These are phyloP conservation scores for Pichia sp. DNA, from an alignment of 1,139 yeast genomes.

Conservation along the genomic window DNA sequence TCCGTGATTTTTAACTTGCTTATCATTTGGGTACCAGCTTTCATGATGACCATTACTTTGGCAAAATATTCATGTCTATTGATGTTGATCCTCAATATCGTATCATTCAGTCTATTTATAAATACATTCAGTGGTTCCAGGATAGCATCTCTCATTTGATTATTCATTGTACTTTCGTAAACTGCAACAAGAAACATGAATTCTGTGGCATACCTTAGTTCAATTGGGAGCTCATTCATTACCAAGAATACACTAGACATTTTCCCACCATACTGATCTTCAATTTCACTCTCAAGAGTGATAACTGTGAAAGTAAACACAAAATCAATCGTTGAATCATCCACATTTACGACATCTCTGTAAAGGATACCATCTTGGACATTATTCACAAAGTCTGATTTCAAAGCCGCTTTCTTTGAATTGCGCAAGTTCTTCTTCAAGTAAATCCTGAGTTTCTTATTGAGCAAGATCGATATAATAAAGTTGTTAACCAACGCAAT, in stretches of 20 bases:
- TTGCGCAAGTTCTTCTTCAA: constrained; percentile 8
- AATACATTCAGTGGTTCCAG: constrained; percentile 5
- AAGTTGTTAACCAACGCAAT: constrained; percentile 8
- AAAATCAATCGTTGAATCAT: constrained; percentile 7
- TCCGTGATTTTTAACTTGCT: no score
- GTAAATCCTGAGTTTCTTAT: constrained; percentile 8
- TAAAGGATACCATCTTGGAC: constrained; percentile 10
- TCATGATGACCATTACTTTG: no score
- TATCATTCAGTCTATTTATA: constrained; percentile 4
- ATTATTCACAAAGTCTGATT: constrained; percentile 1
- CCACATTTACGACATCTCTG: not conserved
- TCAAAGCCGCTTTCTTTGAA: constrained; percentile 3
- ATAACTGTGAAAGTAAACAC: constrained; percentile 9
- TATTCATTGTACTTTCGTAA: not conserved
- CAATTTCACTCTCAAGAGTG: not conserved
- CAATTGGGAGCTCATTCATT: constrained; percentile 8
- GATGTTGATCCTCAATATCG: constrained; percentile 4
- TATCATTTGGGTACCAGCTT: no score
- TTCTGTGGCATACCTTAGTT: constrained; percentile 8
- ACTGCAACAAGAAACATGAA: constrained; percentile 9
- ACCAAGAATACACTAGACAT: no score
- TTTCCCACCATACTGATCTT: not conserved
- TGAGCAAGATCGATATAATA: constrained; percentile 8
- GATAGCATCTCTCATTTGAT: not conserved
- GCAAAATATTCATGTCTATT: constrained; percentile 12